These are phyloP conservation scores for Globisporangium nodosum DNA, from an alignment of 352 stramenopile genomes.

Conservation along the genomic window DNA sequence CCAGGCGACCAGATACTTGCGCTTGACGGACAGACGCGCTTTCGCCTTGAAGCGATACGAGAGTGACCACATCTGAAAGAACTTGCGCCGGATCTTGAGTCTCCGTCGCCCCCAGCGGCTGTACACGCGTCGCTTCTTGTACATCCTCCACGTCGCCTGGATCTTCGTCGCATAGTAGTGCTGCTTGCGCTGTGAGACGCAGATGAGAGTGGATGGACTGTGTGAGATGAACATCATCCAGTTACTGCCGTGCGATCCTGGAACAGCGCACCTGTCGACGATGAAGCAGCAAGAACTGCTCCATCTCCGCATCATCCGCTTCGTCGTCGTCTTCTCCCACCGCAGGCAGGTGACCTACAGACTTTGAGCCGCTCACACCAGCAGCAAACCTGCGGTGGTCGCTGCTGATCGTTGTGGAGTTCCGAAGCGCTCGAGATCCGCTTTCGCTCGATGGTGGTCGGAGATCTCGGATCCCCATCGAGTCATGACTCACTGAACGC, in stretches of 20 bases:
- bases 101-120: slow-evolving; percentile 36
- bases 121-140: slow-evolving; percentile 27
- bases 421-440: background rate
- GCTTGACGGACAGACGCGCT: slow-evolving; percentile 24
- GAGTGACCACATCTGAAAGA: slow-evolving; percentile 52
- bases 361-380: slow-evolving; percentile 11
- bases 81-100: slow-evolving; percentile 17
- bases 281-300: slow-evolving; percentile 24
- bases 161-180: slow-evolving; percentile 26
- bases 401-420: slow-evolving; percentile 1
- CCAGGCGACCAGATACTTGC: slow-evolving; percentile 44
- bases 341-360: slow-evolving; percentile 1
- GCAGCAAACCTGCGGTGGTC: slow-evolving; percentile 6
- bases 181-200: slow-evolving; percentile 16
- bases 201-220: no score
- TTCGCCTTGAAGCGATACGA: slow-evolving; percentile 29
- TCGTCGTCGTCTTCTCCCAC: slow-evolving; percentile 16
- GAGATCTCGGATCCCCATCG: background rate
- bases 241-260: no score
- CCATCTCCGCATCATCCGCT: slow-evolving; percentile 17
- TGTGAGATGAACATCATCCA: no score
- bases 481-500: slow-evolving; percentile 6
- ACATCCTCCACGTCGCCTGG: slow-evolving; percentile 59
- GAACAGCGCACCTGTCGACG: slow-evolving; percentile 21
- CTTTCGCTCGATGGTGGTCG: background rate